Evolutionary conservation across 2,329 filamentous ascomycete genomes (phyloP), one percentile per base, ranked within the genome.

Genomic region (Eutypella sp.): DNA sequence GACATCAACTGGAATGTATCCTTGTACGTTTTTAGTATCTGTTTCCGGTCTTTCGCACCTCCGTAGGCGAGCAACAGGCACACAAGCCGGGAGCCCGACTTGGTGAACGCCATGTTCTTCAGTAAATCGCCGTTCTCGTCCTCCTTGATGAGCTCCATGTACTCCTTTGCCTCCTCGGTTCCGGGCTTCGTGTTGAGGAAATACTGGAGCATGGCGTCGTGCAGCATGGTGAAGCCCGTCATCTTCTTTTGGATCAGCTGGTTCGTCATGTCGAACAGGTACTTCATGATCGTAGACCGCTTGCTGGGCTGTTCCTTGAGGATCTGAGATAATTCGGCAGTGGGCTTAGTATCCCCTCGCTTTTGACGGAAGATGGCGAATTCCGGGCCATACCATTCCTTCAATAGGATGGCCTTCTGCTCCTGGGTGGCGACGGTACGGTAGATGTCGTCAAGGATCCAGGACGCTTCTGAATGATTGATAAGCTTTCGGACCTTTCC

Each of bases 381-480:
- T 62, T 97, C 93, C 1, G 92, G 79, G 2, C 93, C 93, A 65
- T 96, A 99, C 90, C 93, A 99, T 67, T 99, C 93, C 44, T 91
- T 79, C 48, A 99, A 75, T 49, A 99, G 76, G 40, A 81, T 80
- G 27, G 86, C 85, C 70, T 92, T 96, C 64, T 99, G 93, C 57
- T 88, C 78, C 60, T 84, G 83, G 19, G 87, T 93, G 9, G 92
- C 91, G 47, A 92, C 84, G 40, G 85, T 86, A 50, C 93, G 83
- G 72, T 97, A 99, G 55, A 96, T 87, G 66, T 99, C 93, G 66
- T 99, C 95, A 36, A 99, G 74, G 57, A 99, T 97, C 91, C 93
- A 99, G 34, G 89, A 91, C 25, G 89, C 93, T 68, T 99, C 95
- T 1, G 92, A 82, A 68, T 99, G 93, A 66, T 96, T 93, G 66